Percentiles rank a stretch among this genome's conserved stretches.
These are phyloP conservation scores for Phytophthora litchii DNA, from an alignment of 352 stramenopile genomes.

Conservation along the genomic window DNA sequence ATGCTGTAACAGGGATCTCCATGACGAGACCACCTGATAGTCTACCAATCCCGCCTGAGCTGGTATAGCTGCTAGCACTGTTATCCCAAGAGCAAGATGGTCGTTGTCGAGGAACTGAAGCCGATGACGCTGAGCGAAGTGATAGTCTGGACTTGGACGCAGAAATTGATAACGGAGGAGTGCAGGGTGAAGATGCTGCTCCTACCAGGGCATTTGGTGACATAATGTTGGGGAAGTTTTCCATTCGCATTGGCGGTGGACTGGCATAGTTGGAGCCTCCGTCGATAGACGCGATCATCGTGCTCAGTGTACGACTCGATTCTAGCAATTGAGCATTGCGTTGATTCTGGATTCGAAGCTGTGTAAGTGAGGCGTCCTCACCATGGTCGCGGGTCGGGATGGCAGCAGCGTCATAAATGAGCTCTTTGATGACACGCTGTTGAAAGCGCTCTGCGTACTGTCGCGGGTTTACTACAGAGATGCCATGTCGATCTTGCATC, in stretches of 20 bases:
- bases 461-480: conserved; percentile 73
- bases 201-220: conserved; percentile 19
- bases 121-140: conserved; percentile 4
- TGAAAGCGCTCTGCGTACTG: conserved; percentile 83
- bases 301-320: conserved; percentile 53
- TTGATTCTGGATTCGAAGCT: conserved; percentile 51
- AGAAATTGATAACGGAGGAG: conserved; percentile 4
- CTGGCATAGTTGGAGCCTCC: conserved; percentile 25
- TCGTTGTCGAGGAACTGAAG: conserved; percentile 18
- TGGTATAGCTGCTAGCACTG: conserved; percentile 19
- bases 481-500: conserved; percentile 71
- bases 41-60: conserved; percentile 30
- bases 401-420: conserved; percentile 66
- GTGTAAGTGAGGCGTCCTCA: conserved; percentile 42
- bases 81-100: conserved; percentile 25
- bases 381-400: conserved; percentile 25
- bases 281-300: conserved; percentile 62
- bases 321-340: conserved; percentile 49
- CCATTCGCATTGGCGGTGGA: conserved; percentile 22
- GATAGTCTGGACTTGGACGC: conserved; percentile 1
- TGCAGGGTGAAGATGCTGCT: conserved; percentile 9
- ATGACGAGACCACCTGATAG: conserved; percentile 55
- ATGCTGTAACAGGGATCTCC: conserved; percentile 34
- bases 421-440: conserved; percentile 71
- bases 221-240: conserved; percentile 23